Conservation (phyloP, 306 rosid genomes). For the Casuarina equisetifolia region DNA sequence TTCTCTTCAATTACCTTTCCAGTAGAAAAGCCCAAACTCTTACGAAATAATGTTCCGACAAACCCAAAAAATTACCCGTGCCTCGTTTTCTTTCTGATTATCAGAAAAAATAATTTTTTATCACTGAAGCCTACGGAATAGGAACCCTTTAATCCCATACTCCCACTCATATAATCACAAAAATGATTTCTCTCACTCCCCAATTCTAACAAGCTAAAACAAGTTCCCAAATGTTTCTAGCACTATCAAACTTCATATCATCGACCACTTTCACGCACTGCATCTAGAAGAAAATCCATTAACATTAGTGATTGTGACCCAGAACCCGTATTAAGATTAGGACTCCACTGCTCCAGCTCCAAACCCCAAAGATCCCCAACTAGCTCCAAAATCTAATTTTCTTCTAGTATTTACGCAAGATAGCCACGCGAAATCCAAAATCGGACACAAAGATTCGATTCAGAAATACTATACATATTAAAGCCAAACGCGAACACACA, state of each 20-base stretch:
- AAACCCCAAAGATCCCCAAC: conserved; percentile 10
- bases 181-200: background rate
- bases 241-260: background rate
- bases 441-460: conserved; percentile 10
- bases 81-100: background rate
- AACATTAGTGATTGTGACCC: background rate
- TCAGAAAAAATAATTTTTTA: background rate
- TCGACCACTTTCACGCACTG: background rate
- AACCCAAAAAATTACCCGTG: background rate
- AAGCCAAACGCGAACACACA: background rate
- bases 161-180: background rate
- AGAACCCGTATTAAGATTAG: conserved; percentile 4
- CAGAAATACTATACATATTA: background rate
- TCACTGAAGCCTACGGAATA: background rate
- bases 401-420: background rate
- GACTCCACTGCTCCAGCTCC: background rate
- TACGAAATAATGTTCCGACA: background rate
- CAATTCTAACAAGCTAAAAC: background rate
- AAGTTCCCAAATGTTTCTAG: background rate
- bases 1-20: background rate
- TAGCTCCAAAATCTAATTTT: background rate
- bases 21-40: background rate
- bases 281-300: background rate
- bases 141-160: background rate
- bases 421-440: conserved; percentile 11